Evolutionary conservation across 169 alveolate genomes (phyloP), one percentile per base, ranked within the genome.

Genomic region (Eimeria zaria): DNA sequence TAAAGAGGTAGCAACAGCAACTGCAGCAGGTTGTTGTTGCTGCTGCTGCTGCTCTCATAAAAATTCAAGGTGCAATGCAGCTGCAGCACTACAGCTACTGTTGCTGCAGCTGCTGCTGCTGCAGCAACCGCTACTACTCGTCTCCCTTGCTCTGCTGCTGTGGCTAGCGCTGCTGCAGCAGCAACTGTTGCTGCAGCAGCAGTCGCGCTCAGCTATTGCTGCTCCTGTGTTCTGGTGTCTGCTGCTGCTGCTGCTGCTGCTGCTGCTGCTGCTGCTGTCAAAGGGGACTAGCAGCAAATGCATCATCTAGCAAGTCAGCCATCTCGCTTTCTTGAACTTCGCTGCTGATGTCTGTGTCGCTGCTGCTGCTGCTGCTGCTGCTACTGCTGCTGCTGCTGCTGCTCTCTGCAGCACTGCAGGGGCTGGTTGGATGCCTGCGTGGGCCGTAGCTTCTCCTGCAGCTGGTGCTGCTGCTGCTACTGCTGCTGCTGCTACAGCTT

Each of bases 381-480:
- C 85, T 69, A 44, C 78, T 30, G 78, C 78, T 78, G 81, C 88
- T 78, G 67, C 88, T 78, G 58, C 88, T 48, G 67, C 88, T 48
- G 67, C 44, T 78, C 0, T 3, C 64, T 9, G 88, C 62, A 11
- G 27, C 64, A 44, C 64, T 78, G 64, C 88, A 2, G 60, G 85
- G 30, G 55, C 85, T 33, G 33, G 9, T 58, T 11, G 64, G 88
- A 48, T 48, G 88, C 64, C 88, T 78, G 64, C 64, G 67, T 27
- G 41, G 24, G 44, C 41, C 2, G 64, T 78, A 78, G 41, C 88
- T 11, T 16, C 85, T 74, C 67, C 88, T 78, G 64, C 88, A 44
- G 88, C 88, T 78, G 64, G 67, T 78, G 88, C 88, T 78, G 58
- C 62, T 78, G 88, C 88, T 78, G 88, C 88, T 78, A 36, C 88